Evolutionary conservation across 1,284 basidiomycete genomes (phyloP).

Genomic region (Megacollybia platyphylla): DNA sequence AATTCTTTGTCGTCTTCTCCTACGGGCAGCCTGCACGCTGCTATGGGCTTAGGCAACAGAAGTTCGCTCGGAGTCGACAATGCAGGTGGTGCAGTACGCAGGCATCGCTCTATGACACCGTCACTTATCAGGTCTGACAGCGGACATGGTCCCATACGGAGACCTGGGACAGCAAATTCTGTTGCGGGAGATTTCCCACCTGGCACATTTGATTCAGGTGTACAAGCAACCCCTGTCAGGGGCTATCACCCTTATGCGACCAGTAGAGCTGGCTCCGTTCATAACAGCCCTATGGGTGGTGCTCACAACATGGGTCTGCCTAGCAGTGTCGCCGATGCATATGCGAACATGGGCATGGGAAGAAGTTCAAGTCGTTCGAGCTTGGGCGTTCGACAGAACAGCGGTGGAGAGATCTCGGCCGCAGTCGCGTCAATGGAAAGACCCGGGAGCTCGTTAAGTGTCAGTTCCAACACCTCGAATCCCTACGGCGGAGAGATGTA

Average conservation of each 20-base stretch:
- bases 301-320: conserved; percentile 22
- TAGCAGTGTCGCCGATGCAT: conserved; percentile 5
- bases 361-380: conserved; percentile 4
- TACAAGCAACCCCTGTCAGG: conserved; percentile 15
- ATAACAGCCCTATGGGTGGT: conserved; percentile 45
- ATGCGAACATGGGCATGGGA: background rate
- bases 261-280: conserved; percentile 27
- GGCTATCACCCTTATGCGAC: conserved; percentile 47
- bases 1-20: conserved; percentile 4
- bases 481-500: conserved; percentile 5
- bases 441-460: conserved; percentile 2
- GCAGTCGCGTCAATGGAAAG: conserved; percentile 1
- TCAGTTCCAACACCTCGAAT: background rate
- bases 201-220: conserved; percentile 11
- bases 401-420: background rate
- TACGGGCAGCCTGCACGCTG: conserved; percentile 1
- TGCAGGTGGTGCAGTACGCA: conserved; percentile 41
- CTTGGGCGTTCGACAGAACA: background rate
- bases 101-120: conserved; percentile 67
- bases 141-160: conserved; percentile 29
- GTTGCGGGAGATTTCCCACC: conserved; percentile 24
- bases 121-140: conserved; percentile 27
- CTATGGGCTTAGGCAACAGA: background rate
- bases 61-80: conserved; percentile 5
- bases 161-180: conserved; percentile 30